Conservation (phyloP, 106 monocot genomes). For the Xerophyta viscosa region DNA sequence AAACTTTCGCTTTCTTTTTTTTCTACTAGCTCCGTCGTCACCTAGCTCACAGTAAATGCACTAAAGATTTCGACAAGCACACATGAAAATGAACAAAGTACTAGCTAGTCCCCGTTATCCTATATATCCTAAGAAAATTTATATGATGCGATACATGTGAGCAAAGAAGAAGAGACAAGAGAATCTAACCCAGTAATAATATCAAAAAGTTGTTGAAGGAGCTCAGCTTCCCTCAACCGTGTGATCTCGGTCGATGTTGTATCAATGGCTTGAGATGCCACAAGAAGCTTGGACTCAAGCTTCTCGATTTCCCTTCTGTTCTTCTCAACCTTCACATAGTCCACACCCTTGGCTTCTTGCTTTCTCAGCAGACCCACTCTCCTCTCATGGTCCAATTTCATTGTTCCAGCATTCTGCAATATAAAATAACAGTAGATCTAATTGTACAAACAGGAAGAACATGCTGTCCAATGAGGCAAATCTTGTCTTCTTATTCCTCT, state of each 20-base stretch:
- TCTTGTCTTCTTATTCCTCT: conserved; percentile 9
- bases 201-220: conserved; percentile 83
- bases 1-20: too few species aligned
- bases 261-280: conserved; percentile 76
- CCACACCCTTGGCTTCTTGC: conserved; percentile 50
- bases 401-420: conserved; percentile 41
- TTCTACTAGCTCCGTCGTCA: too few species aligned
- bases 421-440: not conserved
- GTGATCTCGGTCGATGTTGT: conserved; percentile 78
- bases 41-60: too few species aligned
- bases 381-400: conserved; percentile 56
- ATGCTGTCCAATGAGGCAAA: conserved; percentile 1
- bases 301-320: conserved; percentile 85
- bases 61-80: too few species aligned
- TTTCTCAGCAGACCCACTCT: conserved; percentile 37
- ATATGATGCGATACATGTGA: not conserved
- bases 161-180: not conserved
- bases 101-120: too few species aligned
- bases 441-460: not conserved
- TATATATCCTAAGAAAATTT: too few species aligned
- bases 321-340: conserved; percentile 81
- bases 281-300: conserved; percentile 71
- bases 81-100: too few species aligned
- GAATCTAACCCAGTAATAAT: conserved; percentile 64
- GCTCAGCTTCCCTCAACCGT: conserved; percentile 76